Evolutionary conservation across 106 monocot species (phyloP), one percentile per base, ranked within the genome.

Genomic region (Dendrobium chrysotoxum): DNA sequence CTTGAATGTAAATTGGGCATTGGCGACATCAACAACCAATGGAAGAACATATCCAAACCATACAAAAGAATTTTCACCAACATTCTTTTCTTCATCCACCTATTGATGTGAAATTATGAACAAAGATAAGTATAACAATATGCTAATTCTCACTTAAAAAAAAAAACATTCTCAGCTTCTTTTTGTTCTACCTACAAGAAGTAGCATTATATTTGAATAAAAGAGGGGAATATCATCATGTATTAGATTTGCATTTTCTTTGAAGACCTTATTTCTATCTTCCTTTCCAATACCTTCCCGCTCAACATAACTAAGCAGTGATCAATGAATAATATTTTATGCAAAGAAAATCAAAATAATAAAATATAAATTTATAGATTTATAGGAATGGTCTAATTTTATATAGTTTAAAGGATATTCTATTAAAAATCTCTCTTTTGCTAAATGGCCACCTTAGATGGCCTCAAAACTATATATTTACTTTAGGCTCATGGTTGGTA

Each of bases 201-300:
- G 85, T 47, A 94, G 97, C 97, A 97, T 92, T 79, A 94, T 85
- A 72, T 97, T 92, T 53, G 94, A 92, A 85, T 97, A 97, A 50
- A 97, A 97, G 15, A 97, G 86, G 54, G 94, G 79, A 50, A 89
- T 82, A 11, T 97, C 96, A 81, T 97, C 96, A 72, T 85, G 65
- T 28, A 89, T 53, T 47, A 82, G 82, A 9, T 58, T 86, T 82
- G 53, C 79, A 77, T 87, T 86, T 82, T 64, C 87, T 77, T 83
- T 23, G 12, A 84, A 25, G 53, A 76, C 40, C 25, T 78, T 72
- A 71, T 82, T 85, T 28, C 21, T 83, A 78, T 93, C 96, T 79
- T 86, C 91, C 76, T 95, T 95, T 20, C 89, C 91, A 58, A 86
- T 45, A 39, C 80, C 68, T 76, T 95, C 91, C 95, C 93, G 66